Percentiles rank a stretch among this genome's conserved stretches.
Evolutionary conservation across 495 filamentous ascomycete genomes (phyloP).

Genomic region (Aspergillus cavernicola): DNA sequence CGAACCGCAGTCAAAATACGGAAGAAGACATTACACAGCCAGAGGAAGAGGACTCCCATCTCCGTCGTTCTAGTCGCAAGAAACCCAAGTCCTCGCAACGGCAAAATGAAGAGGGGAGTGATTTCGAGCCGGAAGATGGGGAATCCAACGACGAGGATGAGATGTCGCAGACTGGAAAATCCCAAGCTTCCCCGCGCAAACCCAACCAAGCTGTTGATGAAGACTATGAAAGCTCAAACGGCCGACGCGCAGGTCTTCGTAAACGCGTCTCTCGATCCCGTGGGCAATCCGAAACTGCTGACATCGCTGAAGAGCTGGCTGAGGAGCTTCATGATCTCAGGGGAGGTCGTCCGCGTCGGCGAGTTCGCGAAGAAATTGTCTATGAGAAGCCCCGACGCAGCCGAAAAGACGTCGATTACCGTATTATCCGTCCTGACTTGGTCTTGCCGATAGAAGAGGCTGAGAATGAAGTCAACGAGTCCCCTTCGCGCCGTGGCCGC

Average conservation of each 20-base stretch:
- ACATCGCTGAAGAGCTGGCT: constrained; percentile 68
- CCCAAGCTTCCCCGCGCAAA: constrained; percentile 43
- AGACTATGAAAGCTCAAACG: constrained; percentile 45
- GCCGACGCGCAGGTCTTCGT: constrained; percentile 49
- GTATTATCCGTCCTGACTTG: constrained; percentile 71
- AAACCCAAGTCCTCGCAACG: constrained; percentile 50
- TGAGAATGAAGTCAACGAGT: constrained; percentile 57
- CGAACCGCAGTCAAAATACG: constrained; percentile 34
- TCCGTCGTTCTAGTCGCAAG: constrained; percentile 45
- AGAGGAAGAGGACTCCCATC: constrained; percentile 38
- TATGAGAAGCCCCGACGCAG: constrained; percentile 56
- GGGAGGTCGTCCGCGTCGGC: constrained; percentile 49
- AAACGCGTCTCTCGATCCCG: constrained; percentile 51
- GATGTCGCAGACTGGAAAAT: constrained; percentile 47
- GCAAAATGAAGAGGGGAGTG: constrained; percentile 69
- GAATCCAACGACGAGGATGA: constrained; percentile 60
- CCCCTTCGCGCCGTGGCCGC: constrained; percentile 62
- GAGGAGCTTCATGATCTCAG: constrained; percentile 73
- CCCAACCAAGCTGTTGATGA: constrained; percentile 38
- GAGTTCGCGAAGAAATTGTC: constrained; percentile 51
- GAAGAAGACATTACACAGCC: constrained; percentile 18
- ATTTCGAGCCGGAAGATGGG: constrained; percentile 78
- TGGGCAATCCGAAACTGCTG: constrained; percentile 45
- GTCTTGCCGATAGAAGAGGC: constrained; percentile 63
- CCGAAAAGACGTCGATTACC: constrained; percentile 64